A percentile compares a stretch with the other conserved stretches of the same genome.
phyloP scores from a whole-genome alignment of 257 asterid genomes.

The Striga asiatica region DNA sequence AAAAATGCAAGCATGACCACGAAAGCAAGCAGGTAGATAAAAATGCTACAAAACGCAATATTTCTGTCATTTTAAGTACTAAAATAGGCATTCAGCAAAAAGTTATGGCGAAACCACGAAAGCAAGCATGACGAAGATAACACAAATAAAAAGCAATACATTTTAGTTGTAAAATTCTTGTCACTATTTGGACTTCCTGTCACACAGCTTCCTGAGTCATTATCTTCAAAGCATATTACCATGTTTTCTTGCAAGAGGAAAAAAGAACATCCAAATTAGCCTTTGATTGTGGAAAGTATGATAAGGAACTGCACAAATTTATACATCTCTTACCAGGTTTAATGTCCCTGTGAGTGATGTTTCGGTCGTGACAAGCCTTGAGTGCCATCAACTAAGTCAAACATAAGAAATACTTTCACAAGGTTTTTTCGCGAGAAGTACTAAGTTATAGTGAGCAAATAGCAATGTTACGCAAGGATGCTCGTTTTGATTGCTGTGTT shows the following conservation, averaged over 20 bases:
- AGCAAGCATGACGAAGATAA: background rate
- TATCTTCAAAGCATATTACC: slow-evolving; percentile 89
- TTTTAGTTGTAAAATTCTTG: slow-evolving; percentile 54
- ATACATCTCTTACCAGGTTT: slow-evolving; percentile 71
- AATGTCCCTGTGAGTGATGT: slow-evolving; percentile 92
- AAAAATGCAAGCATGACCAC: too few species aligned
- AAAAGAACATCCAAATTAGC: slow-evolving; percentile 14
- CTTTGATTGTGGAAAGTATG: slow-evolving; percentile 5
- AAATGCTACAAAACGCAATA: background rate
- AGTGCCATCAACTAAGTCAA: slow-evolving; percentile 72
- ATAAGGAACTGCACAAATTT: background rate
- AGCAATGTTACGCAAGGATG: slow-evolving; percentile 8
- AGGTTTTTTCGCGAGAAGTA: slow-evolving; percentile 16
- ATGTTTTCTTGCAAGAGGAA: slow-evolving; percentile 60
- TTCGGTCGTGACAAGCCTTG: slow-evolving; percentile 87
- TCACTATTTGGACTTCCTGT: slow-evolving; percentile 47
- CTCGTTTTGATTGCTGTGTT: background rate
- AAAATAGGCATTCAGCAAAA: background rate
- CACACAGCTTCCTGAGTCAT: slow-evolving; percentile 71
- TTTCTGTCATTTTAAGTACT: background rate
- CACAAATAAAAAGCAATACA: slow-evolving; percentile 38
- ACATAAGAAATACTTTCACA: slow-evolving; percentile 16
- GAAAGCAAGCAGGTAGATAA: background rate
- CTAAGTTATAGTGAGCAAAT: too few species aligned
- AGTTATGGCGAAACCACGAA: slow-evolving; percentile 11